Base-by-base conservation (phyloP, 2,329 filamentous ascomycete species). In the Pseudocercospora eumusae region DNA sequence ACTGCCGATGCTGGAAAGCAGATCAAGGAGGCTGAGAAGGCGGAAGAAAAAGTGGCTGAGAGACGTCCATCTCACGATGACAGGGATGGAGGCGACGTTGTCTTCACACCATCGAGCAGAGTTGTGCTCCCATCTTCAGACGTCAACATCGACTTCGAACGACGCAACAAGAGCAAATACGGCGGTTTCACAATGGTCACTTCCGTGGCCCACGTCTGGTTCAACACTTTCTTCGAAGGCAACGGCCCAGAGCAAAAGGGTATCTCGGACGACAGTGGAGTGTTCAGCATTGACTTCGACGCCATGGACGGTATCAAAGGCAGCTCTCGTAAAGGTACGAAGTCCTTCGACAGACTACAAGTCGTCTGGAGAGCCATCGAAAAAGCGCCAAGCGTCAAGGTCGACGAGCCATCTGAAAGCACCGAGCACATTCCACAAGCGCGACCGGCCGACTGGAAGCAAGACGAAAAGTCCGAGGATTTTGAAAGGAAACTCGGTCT, bases 251-350 rank as follows among this genome's bases (percentile, higher is more conserved):
- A 92, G 71, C 82, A 87, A 45, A 76, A 79, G 27, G 91, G 90
- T 23, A 78, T 81, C 15, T 82, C 91, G 0, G 83, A 89, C 54
- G 83, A 88, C 47, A 90, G 84, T 9, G 93, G 88, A 9, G 81
- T 89, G 6, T 91, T 90, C 72, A 85, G 88, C 64, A 86, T 87
- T 25, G 83, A 85, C n/a, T 91, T 88, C 86, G 86, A 90, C 18
- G 83, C 82, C 20, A 90, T 99, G 86, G 95, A 99, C 69, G 95
- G 95, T 2, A 93, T 99, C 75, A 97, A 97, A 75, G 95, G 95
- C 0, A 93, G 89, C 4, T 86, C 83, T 21, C 84, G 88, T 31
- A 96, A 96, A 74, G 95, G 95, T 0, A 89, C 89, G 0, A 83
- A 88, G 47, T 91, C 91, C 0, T 86, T 96, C 8, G 93, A 99